phyloP scores from a whole-genome alignment of 164 flowering plant species.

The Aristolochia contorta region DNA sequence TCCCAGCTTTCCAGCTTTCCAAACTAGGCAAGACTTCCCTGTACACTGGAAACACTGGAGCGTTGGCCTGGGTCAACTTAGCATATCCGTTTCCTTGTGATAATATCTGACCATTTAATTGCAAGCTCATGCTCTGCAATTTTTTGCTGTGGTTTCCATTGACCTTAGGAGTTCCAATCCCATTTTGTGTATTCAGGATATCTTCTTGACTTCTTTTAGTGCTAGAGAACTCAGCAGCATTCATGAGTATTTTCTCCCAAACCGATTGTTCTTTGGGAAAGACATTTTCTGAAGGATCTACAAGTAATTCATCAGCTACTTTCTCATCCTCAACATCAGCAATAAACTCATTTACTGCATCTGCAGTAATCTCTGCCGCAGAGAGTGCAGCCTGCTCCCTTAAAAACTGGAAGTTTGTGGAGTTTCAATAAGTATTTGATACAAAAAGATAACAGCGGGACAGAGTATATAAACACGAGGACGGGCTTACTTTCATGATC shows the following conservation, averaged over 20 bases:
- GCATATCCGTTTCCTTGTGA: constrained; percentile 54
- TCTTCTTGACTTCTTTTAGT: constrained; percentile 21
- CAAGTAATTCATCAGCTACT: constrained; percentile 23
- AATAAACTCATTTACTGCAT: constrained; percentile 51
- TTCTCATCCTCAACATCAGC: constrained; percentile 53
- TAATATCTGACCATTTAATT: constrained; percentile 34
- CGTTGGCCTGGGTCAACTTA: constrained; percentile 37
- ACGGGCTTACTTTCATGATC: constrained; percentile 63
- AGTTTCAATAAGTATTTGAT: constrained; percentile 3
- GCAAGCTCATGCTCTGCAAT: constrained; percentile 42
- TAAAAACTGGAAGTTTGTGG: constrained; percentile 44
- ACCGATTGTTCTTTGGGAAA: constrained; percentile 23
- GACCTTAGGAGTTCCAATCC: constrained; percentile 41
- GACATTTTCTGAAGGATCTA: constrained; percentile 7
- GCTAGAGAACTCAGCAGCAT: constrained; percentile 31
- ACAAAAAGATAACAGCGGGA: neutral
- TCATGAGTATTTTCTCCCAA: constrained; percentile 42
- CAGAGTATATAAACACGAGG: constrained; percentile 1
- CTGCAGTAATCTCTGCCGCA: constrained; percentile 75
- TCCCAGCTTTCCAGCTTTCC: constrained; percentile 70
- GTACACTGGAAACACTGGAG: constrained; percentile 47
- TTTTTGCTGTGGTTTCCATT: constrained; percentile 80
- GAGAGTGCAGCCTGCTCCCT: constrained; percentile 87
- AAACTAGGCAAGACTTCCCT: constrained; percentile 81
- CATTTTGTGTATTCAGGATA: constrained; percentile 23